These are phyloP conservation scores for Tulasnella sp. DNA, from an alignment of 768 basidiomycete genomes.

Conservation along the genomic window DNA sequence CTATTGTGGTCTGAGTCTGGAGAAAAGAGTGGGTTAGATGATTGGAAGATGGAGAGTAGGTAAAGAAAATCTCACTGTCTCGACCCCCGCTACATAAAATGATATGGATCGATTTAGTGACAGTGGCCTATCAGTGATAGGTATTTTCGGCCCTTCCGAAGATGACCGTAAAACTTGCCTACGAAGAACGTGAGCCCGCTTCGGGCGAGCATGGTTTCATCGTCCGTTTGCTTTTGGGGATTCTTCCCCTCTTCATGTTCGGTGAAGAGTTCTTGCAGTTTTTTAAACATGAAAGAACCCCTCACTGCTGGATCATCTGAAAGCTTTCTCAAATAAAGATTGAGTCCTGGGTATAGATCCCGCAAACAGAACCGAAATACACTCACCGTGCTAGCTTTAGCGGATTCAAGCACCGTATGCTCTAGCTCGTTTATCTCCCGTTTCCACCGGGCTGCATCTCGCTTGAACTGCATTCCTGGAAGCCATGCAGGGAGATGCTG, in stretches of 20 bases:
- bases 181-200: neutral
- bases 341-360: no score
- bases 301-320: neutral
- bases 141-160: neutral
- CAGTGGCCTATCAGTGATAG: no score
- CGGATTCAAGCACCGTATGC: neutral
- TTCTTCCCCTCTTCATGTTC: neutral
- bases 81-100: neutral
- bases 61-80: neutral
- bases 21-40: neutral
- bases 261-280: neutral
- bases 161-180: neutral
- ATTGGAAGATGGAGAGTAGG: no score
- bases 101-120: no score
- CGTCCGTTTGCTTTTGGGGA: neutral
- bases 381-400: neutral
- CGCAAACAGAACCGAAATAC: no score
- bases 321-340: no score
- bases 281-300: neutral
- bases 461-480: slow-evolving; percentile 17
- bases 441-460: neutral
- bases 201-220: neutral
- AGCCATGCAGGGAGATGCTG: slow-evolving; percentile 24
- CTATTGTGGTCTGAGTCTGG: slow-evolving; percentile 37
- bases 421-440: neutral